Evolutionary conservation across 192 early-diverging fungal genomes (phyloP), one percentile per base, ranked within the genome.

Genomic region (Backusella sp.): DNA sequence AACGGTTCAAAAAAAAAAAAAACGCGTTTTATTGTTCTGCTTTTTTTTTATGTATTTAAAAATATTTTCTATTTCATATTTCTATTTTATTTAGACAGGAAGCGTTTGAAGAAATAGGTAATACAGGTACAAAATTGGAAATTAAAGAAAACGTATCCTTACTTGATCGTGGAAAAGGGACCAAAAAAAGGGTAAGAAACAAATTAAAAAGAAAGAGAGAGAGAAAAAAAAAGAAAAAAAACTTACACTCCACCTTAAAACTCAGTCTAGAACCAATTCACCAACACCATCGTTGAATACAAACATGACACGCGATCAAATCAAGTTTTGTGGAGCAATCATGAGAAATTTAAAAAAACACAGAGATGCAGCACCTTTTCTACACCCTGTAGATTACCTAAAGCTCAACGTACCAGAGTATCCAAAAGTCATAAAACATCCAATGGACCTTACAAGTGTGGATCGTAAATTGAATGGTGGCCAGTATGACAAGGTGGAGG

Each of bases 331-430:
- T 81, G 82, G 78, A 12, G 89, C 91, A 17, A 91, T 95, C 74
- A 80, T 97, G 32, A 88, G 88, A 36, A 85, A 88, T 7, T 80
- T 96, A 41, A 94, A 94, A 72, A 87, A 90, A 59, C 91, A 95
- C 72, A 91, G 94, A 74, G 94, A 96, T 66, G 93, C 94, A 5
- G 87, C 85, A 9, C 91, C 93, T n/a, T 99, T 99, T 79, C 85
- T 96, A 32, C 79, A 91, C 62, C 94, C 94, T 0, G 94, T 96
- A 28, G 94, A 96, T 75, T 84, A 86, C 52, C 88, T 94, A 30
- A 87, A 86, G 56, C 86, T 94, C 28, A 93, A 91, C 35, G 93
- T 96, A 26, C 94, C 93, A 0, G 93, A 96, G 80, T 96, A 96
- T 73, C 85, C 83, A 8, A 84, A 83, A 9, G 88, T 94, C 37